Evolutionary conservation across 768 basidiomycete species (phyloP).

Genomic region (Mrakia blollopis): DNA sequence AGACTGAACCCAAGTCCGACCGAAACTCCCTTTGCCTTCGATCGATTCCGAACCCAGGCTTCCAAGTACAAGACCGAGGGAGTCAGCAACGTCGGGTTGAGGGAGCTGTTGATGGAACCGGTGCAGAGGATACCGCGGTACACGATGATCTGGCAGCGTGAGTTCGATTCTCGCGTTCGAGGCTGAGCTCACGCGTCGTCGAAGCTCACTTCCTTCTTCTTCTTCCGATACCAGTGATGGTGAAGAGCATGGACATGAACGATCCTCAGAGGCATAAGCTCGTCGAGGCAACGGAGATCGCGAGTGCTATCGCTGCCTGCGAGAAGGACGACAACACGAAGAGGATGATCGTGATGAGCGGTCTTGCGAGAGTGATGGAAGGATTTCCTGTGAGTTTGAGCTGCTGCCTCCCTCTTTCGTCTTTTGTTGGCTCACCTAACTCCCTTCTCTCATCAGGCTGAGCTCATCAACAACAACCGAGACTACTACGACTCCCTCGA

Average conservation of each 20-base stretch:
- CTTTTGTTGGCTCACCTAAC: neutral
- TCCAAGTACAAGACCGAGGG: conserved; percentile 56
- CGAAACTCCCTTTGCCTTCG: neutral
- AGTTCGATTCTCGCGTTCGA: conserved; percentile 27
- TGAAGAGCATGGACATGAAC: conserved; percentile 74
- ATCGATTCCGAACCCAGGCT: neutral
- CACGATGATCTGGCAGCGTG: conserved; percentile 75
- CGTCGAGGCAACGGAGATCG: conserved; percentile 76
- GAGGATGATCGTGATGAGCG: conserved; percentile 76
- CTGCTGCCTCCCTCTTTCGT: neutral
- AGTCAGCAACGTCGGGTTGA: conserved; percentile 27
- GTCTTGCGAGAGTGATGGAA: conserved; percentile 58
- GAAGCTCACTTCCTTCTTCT: neutral
- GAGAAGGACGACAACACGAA: conserved; percentile 89
- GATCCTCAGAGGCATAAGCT: conserved; percentile 76
- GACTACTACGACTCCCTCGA: conserved; percentile 89
- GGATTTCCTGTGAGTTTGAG: conserved; percentile 62
- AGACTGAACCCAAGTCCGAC: neutral
- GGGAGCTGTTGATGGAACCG: conserved; percentile 64
- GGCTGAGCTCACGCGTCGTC: neutral
- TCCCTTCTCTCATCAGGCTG: conserved; percentile 49
- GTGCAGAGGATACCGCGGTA: conserved; percentile 94
- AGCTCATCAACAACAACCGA: conserved; percentile 80
- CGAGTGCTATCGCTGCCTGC: conserved; percentile 82
- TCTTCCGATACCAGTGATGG: conserved; percentile 56